Conservation (phyloP, 177 flowering plant species). For the Telopea speciosissima region DNA sequence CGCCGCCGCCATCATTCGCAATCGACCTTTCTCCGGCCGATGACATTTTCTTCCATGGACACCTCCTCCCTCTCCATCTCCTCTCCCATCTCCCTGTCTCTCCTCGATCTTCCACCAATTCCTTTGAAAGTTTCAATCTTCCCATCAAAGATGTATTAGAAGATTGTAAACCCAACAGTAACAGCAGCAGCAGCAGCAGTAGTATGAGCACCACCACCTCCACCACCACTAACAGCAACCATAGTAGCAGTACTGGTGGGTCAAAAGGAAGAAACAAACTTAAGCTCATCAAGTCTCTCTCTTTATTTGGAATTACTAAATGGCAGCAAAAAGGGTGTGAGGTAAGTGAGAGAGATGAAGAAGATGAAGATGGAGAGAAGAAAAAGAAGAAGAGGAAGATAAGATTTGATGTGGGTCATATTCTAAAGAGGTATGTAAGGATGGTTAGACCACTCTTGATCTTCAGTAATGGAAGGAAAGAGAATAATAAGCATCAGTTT, state of each 20-base stretch:
- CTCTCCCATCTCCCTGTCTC: slow-evolving; percentile 63
- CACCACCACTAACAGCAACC: slow-evolving; percentile 5
- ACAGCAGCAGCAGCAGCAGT: slow-evolving; percentile 8
- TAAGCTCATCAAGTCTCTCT: slow-evolving; percentile 58
- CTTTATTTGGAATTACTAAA: slow-evolving; percentile 39
- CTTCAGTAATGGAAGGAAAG: slow-evolving; percentile 33
- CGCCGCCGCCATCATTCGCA: slow-evolving; percentile 34
- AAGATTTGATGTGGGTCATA: slow-evolving; percentile 42
- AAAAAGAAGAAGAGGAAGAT: slow-evolving; percentile 32
- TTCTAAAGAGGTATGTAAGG: slow-evolving; percentile 51
- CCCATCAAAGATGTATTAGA: slow-evolving; percentile 36
- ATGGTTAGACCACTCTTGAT: slow-evolving; percentile 47
- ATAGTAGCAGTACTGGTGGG: slow-evolving; percentile 2
- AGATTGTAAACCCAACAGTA: slow-evolving; percentile 13
- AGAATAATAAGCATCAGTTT: slow-evolving; percentile 15
- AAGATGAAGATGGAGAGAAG: not conserved
- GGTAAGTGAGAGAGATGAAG: slow-evolving; percentile 22
- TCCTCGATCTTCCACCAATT: slow-evolving; percentile 68
- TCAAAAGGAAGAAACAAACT: slow-evolving; percentile 29
- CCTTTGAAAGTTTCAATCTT: slow-evolving; percentile 50
- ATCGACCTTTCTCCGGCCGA: slow-evolving; percentile 83
- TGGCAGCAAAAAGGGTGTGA: slow-evolving; percentile 43
- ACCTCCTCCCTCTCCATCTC: slow-evolving; percentile 84
- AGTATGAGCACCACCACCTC: slow-evolving; percentile 13
- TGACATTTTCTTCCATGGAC: slow-evolving; percentile 94